Base-by-base conservation (phyloP, 164 flowering plant species). In the Sextonia rubra region DNA sequence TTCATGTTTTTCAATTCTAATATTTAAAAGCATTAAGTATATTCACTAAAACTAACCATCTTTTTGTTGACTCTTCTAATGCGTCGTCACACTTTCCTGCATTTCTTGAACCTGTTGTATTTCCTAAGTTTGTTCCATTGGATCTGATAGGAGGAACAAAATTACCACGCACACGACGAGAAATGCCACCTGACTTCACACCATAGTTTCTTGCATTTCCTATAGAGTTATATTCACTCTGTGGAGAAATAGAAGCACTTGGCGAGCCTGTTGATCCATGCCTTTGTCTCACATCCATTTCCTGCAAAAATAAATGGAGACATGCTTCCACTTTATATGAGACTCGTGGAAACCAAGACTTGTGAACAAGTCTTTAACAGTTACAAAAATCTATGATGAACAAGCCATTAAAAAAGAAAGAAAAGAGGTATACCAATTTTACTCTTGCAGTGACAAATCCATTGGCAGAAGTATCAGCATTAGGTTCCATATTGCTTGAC, bases 91-190 rank as follows among this genome's bases (percentile, higher is more conserved):
- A 70, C 81, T 84, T 93, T 73, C 91, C 94, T 49, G 85, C 82
- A 78, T 56, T 64, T 49, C 89, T 82, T 72, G 98, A 85, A 76
- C 63, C 22, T n/a, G 86, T 89, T 76, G 80, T 61, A 79, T 85
- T 87, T 60, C 97, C 89, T 3, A 69, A 69, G 75, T 80, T 87
- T 67, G 85, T 80, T 47, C 91, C 97, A 84, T 81, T 92, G 47
- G 94, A 88, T 82, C 84, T 87, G 47, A 93, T 86, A 55, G 98
- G 99, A 64, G 99, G 98, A 58, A 96, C 82, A 83, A 96, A 96
- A 83, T 83, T 90, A 75, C 98, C 92, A 72, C 97, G 97, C 60
- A 84, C 66, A 82, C 99, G 98, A 64, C 99, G 89, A 68, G 88
- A 72, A 77, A 71, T 73, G 25, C 91, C 89, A 85, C 86, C 84